Evolutionary conservation across 768 basidiomycete genomes (phyloP).

Genomic region (Tulasnella sp.): DNA sequence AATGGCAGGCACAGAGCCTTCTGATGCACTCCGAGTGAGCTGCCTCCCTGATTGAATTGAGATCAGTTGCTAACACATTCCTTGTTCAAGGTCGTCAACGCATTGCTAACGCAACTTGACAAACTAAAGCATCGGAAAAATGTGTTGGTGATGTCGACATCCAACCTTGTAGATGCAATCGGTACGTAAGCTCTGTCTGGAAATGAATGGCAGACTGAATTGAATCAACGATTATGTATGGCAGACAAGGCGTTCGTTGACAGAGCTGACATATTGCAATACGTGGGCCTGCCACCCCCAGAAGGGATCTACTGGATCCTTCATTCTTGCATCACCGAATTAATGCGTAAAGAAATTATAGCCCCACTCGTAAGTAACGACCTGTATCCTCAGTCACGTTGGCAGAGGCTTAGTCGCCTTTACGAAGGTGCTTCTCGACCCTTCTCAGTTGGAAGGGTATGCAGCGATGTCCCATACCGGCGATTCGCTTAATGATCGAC

Average conservation of each 20-base stretch:
- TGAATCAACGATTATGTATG: too few relatives aligned
- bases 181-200: conserved; percentile 40
- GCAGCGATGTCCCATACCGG: not conserved
- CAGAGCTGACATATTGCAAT: conserved; percentile 93
- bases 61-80: not conserved
- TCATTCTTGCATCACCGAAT: conserved; percentile 64
- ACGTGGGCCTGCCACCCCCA: conserved; percentile 77
- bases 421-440: not conserved
- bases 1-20: conserved; percentile 90
- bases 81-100: conserved; percentile 75
- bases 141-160: conserved; percentile 90
- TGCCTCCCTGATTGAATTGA: too few relatives aligned
- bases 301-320: conserved; percentile 92
- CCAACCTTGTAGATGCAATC: conserved; percentile 88
- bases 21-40: conserved; percentile 77
- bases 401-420: not conserved
- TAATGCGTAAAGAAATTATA: conserved; percentile 62
- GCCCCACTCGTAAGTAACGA: conserved; percentile 39
- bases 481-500: conserved; percentile 26
- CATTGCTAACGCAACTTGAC: conserved; percentile 90
- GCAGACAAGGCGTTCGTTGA: conserved; percentile 94
- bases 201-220: not conserved
- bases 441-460: not conserved
- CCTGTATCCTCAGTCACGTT: not conserved
- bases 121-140: conserved; percentile 89